Evolutionary conservation across 345 rosid species (phyloP), one percentile per base, ranked within the genome.

Genomic region (Eucalyptus sp.): DNA sequence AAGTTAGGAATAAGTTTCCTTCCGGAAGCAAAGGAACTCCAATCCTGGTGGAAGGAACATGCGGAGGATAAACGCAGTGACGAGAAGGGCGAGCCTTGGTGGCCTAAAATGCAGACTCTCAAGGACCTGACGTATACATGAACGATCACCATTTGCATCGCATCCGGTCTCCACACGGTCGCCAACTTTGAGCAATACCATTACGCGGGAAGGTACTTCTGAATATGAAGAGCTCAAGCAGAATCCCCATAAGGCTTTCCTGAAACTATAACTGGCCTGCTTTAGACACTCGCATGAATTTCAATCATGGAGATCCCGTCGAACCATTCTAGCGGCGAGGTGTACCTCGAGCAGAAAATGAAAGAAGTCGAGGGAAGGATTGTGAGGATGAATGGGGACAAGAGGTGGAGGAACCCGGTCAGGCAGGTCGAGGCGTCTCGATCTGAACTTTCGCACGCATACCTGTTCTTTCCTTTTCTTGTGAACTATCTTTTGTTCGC

Each of bases 41-140:
- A 92, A 17, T 66, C 79, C 41, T 93, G 95, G 95, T 92, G 94
- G 94, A 87, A 92, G 31, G 95, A 92, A 86, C 33, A 91, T 29
- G 80, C 89, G 14, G 88, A 92, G 44, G 84, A 12, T 10, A 93
- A 92, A 20, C 95, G 91, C 52, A 93, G 93, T 1, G 95, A 93
- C 93, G 86, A 49, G 88, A 93, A 90, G 87, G 88, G 91, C 10
- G 91, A 91, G n/a, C 90, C 90, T 3, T 88, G 93, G 93, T 92
- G 94, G 92, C 91, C 94, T 87, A n/a, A 89, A 37, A 87, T 89
- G 87, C 86, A 87, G 50, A 24, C 86, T 20, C 49, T 17, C 2
- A 64, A 49, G 56, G 91, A 87, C 12, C 87, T 81, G 15, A 50
- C 37, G 31, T 60, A 87, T 14, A 48, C 84, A 1, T 87, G 89